Base-by-base conservation (phyloP, 331 rosid species). In the Saraca asoca region DNA sequence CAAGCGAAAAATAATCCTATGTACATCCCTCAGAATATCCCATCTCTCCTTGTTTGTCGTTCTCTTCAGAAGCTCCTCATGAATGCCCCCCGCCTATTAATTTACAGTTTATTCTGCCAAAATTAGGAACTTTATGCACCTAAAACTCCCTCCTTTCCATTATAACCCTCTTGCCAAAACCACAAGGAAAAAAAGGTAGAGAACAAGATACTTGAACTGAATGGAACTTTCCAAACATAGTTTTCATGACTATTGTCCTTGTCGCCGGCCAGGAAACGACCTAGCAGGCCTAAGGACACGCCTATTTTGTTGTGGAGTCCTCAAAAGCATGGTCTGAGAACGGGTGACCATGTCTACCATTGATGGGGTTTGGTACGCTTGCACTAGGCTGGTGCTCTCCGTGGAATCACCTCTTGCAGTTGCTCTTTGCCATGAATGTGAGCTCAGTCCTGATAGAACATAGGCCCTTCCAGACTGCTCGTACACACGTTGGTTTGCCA, bases 371-470 rank as follows among this genome's bases (percentile, higher is more conserved):
- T 88, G 91, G 76, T 90, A 93, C 38, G 95, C 79, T 70, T 72
- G 86, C 66, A 92, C 71, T 7, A 79, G 80, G 81, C 87, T 87
- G 54, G 85, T 82, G 60, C 82, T 88, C 31, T 81, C 78, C 2
- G 95, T 86, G 17, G 91, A 93, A 75, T 94, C 98, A 50, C 98
- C 97, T 49, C 98, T 56, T 7, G 97, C 88, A 1, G 97, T 90
- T 62, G 98, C 98, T 74, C 98, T 79, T 80, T 94, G 97, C 96
- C 88, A 77, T 73, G 91, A 90, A 74, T 94, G 98, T 17, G 97
- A 88, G 78, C 97, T 86, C 79, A 94, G 38, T 44, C 97, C 97
- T 43, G 98, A 94, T 33, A 94, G 69, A 51, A 94, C 88, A 63
- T 94, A 90, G 31, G 96, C 97, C 64, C 97, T 83, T 62, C 98